Base-by-base conservation (phyloP, 208 protist species). In the Entamoeba invadens region DNA sequence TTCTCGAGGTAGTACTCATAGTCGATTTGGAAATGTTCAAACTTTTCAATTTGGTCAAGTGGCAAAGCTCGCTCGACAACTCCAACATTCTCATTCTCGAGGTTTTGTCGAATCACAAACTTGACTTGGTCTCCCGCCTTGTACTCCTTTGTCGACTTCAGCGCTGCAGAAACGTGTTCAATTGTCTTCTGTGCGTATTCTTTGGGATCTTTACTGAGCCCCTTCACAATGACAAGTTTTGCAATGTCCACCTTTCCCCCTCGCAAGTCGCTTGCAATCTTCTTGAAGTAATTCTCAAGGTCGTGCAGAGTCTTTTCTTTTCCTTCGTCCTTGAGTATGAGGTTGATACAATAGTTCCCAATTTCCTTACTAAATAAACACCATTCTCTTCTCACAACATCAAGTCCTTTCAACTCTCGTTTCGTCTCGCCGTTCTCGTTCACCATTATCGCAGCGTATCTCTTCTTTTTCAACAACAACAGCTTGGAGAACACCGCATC, bases 371-470 rank as follows among this genome's bases (percentile, higher is more conserved):
- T 98, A 21, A 99, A 96, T 31, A 97, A 97, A 96, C 98, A 99
- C 99, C 99, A 99, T 96, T 99, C 99, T 92, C 99, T 97, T 38
- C 99, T 97, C 46, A 99, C 98, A 92, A 99, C 97, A 95, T 99
- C 99, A 0, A 99, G 95, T 57, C 99, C 99, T 95, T 99, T 99
- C 12, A 98, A 96, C 95, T 99, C 98, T 51, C 96, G 97, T 57
- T 93, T 45, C 50, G 16, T 68, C 31, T 68, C 31, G 31, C 50
- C 50, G 16, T 25, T 25, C 16, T 68, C 50, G 31, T n/a, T 14
- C 16, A 68, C 31, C 50, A 68, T 68, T 68, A 25, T 68, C 16
- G 50, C 50, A 3, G 96, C 97, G 87, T 98, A 98, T 94, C 98
- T 98, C 95, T 99, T 99, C 96, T 99, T 99, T 51, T 95, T 95